phyloP scores from a whole-genome alignment of 2,329 filamentous ascomycete species.

The Fusarium sp. region DNA sequence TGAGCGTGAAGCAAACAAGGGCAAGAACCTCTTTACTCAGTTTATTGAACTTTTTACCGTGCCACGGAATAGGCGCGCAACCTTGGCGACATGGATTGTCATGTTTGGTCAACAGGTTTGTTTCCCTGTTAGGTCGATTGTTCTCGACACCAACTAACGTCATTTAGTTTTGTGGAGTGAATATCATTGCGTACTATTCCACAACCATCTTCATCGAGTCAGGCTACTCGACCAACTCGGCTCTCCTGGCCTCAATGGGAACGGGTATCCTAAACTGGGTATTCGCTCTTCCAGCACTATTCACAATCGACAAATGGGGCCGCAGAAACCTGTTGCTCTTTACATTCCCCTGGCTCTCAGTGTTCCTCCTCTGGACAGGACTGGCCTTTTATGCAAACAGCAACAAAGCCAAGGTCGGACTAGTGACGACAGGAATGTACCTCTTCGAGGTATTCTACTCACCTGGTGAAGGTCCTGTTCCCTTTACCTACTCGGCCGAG shows the following conservation, averaged over 20 bases:
- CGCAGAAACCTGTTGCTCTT: background rate
- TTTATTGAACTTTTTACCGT: constrained; percentile 1
- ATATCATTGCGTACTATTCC: constrained; percentile 6
- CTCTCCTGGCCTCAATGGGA: constrained; percentile 3
- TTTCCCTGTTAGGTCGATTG: background rate
- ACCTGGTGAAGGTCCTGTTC: background rate
- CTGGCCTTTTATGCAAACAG: background rate
- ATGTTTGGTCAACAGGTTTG: constrained; percentile 3
- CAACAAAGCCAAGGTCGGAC: background rate
- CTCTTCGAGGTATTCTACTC: constrained; percentile 2
- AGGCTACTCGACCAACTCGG: constrained; percentile 5
- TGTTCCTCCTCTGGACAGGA: background rate
- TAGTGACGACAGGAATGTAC: background rate
- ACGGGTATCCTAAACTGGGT: background rate
- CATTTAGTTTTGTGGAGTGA: background rate
- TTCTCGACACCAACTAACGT: background rate
- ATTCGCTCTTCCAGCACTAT: background rate
- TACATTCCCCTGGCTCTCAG: background rate
- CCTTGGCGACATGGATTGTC: constrained; percentile 1
- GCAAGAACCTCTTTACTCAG: constrained; percentile 3
- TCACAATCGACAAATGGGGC: constrained; percentile 1
- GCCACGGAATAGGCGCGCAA: background rate
- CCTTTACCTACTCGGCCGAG: background rate
- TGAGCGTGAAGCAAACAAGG: background rate
- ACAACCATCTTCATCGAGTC: constrained; percentile 5